A percentile compares a stretch with the other conserved stretches of the same genome.
Conservation (phyloP, 1,284 basidiomycete species). For the Ustilago lituana region DNA sequence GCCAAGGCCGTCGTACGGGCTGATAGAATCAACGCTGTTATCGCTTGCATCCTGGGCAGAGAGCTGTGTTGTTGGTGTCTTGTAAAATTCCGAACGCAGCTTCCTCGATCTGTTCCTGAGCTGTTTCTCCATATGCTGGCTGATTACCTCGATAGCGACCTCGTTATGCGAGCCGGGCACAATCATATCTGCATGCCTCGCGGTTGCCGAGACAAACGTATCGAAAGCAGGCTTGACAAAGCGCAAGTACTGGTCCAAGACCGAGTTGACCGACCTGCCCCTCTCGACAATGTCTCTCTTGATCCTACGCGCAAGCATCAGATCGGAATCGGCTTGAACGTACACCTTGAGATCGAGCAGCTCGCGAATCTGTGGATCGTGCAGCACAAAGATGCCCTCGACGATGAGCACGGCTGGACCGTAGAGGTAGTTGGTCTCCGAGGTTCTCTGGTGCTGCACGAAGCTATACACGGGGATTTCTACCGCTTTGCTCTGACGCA, state of each 20-base stretch:
- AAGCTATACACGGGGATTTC: slow-evolving; percentile 92
- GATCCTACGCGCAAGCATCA: slow-evolving; percentile 95
- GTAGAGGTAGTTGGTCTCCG: slow-evolving; percentile 90
- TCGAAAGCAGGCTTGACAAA: slow-evolving; percentile 89
- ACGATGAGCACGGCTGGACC: slow-evolving; percentile 94
- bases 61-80: slow-evolving; percentile 35
- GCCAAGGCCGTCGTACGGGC: slow-evolving; percentile 31
- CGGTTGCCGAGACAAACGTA: slow-evolving; percentile 90
- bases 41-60: background rate
- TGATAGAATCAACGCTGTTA: slow-evolving; percentile 10
- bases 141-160: slow-evolving; percentile 87
- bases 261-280: slow-evolving; percentile 82
- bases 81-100: slow-evolving; percentile 52
- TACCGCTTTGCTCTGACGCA: slow-evolving; percentile 78
- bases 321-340: slow-evolving; percentile 82
- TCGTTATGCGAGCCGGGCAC: slow-evolving; percentile 63
- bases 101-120: slow-evolving; percentile 68
- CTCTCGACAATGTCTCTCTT: slow-evolving; percentile 87
- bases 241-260: slow-evolving; percentile 91
- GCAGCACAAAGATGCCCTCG: slow-evolving; percentile 91
- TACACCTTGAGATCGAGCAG: slow-evolving; percentile 88
- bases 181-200: slow-evolving; percentile 78
- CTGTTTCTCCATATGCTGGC: slow-evolving; percentile 86
- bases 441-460: slow-evolving; percentile 83
- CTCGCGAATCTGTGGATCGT: slow-evolving; percentile 74